Conservation (phyloP, 2,329 filamentous ascomycete species). For the Hypoxylon sp. region DNA sequence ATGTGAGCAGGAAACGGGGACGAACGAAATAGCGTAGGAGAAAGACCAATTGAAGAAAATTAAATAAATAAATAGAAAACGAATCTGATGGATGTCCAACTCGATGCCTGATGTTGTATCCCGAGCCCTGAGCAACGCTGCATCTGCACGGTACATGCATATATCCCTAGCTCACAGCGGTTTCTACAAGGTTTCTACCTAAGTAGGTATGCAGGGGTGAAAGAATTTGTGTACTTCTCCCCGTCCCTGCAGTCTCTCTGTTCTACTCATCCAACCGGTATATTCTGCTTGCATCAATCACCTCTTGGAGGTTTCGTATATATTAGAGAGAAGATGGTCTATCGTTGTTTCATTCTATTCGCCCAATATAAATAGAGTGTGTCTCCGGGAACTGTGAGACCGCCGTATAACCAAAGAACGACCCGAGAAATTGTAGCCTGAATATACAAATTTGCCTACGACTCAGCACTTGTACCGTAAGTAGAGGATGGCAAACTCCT, state of each 20-base stretch:
- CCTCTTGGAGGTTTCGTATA: conserved; percentile 6
- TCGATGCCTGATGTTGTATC: conserved; percentile 30
- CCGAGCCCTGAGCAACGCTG: conserved; percentile 36
- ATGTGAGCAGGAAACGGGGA: neutral
- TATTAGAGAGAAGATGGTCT: neutral
- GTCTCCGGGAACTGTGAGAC: neutral
- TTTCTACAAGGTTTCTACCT: neutral
- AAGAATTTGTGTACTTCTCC: neutral
- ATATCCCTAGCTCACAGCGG: neutral
- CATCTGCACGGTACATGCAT: conserved; percentile 3
- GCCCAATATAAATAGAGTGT: conserved; percentile 17
- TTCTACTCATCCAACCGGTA: conserved; percentile 17
- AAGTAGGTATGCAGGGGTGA: too few relatives aligned
- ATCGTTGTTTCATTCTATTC: neutral
- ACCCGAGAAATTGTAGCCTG: conserved; percentile 22
- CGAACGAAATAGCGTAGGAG: conserved; percentile 5
- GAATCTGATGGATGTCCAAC: neutral
- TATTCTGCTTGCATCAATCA: neutral
- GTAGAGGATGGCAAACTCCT: neutral
- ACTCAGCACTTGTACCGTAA: conserved; percentile 2
- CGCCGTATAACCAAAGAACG: neutral
- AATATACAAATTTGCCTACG: conserved; percentile 24
- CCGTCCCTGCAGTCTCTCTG: conserved; percentile 15
- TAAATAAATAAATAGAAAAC: conserved; percentile 17
- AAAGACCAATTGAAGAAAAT: neutral